A percentile compares a stretch with the other conserved stretches of the same genome.
These are phyloP conservation scores for Pseudocercospora eumusae DNA, from an alignment of 2,329 filamentous ascomycete species.

Conservation along the genomic window DNA sequence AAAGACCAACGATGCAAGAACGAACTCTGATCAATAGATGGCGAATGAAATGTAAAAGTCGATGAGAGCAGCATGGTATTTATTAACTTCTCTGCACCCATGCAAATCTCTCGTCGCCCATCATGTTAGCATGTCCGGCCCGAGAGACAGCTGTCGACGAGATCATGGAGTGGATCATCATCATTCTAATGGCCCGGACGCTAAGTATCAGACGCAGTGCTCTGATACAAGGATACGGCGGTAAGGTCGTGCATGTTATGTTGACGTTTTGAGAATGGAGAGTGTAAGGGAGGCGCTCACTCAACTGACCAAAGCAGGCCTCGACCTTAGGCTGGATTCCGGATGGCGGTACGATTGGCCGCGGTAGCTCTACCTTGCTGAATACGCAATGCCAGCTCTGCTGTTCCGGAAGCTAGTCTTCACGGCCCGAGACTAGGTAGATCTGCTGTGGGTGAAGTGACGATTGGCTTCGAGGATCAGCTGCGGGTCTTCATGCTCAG, in stretches of 20 bases:
- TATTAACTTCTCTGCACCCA: conserved; percentile 27
- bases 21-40: conserved; percentile 19
- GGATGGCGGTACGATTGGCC: conserved; percentile 22
- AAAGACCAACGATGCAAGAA: conserved; percentile 22
- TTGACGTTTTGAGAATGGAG: conserved; percentile 19
- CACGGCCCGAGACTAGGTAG: conserved; percentile 23
- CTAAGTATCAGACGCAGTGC: conserved; percentile 28
- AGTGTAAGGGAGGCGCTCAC: conserved; percentile 27
- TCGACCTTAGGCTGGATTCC: conserved; percentile 15
- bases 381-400: conserved; percentile 11
- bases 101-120: conserved; percentile 14
- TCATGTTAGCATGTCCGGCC: conserved; percentile 19
- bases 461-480: conserved; percentile 16
- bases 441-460: conserved; percentile 20
- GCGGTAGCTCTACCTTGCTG: conserved; percentile 20
- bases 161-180: conserved; percentile 25
- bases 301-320: conserved; percentile 19
- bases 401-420: conserved; percentile 20
- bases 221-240: conserved; percentile 24
- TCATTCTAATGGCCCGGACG: conserved; percentile 26
- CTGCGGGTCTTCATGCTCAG: conserved; percentile 19
- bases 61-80: conserved; percentile 20
- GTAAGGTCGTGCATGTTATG: conserved; percentile 20
- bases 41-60: conserved; percentile 19
- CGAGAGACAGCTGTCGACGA: conserved; percentile 25